phyloP scores from a whole-genome alignment of 805 yeast genomes.

The Saccharomycopsis sp. region DNA sequence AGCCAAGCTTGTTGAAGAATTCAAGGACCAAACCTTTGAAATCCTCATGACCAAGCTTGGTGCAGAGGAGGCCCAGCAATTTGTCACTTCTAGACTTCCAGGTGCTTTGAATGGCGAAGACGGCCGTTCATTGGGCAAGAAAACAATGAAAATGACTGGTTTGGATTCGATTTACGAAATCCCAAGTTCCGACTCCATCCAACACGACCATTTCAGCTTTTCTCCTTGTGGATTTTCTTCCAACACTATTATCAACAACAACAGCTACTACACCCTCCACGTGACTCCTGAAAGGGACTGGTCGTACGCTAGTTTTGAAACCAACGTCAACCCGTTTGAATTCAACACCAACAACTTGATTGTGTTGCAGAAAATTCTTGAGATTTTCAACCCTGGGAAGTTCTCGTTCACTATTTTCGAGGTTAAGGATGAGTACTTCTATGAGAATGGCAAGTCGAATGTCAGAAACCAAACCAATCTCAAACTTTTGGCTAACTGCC shows the following conservation, averaged over 20 bases:
- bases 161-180: constrained; percentile 52
- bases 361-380: constrained; percentile 54
- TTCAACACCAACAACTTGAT: constrained; percentile 39
- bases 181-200: constrained; percentile 31
- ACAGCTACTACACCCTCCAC: constrained; percentile 76
- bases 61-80: constrained; percentile 47
- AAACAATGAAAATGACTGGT: constrained; percentile 56
- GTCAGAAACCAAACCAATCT: constrained; percentile 28
- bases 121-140: constrained; percentile 75
- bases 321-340: constrained; percentile 56
- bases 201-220: constrained; percentile 84
- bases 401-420: constrained; percentile 57
- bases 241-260: constrained; percentile 61
- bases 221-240: constrained; percentile 94
- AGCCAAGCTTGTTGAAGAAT: constrained; percentile 18
- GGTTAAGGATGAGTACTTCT: constrained; percentile 24
- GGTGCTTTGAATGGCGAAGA: constrained; percentile 31
- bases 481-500: constrained; percentile 29
- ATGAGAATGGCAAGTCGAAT: constrained; percentile 13
- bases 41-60: constrained; percentile 83
- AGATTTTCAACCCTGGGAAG: constrained; percentile 65
- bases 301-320: constrained; percentile 95
- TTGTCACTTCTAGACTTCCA: constrained; percentile 34
- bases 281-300: constrained; percentile 92
- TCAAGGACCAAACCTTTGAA: constrained; percentile 71